These are phyloP conservation scores for Cutaneotrichosporon dermatis DNA, from an alignment of 1,284 basidiomycete species.

Conservation along the genomic window DNA sequence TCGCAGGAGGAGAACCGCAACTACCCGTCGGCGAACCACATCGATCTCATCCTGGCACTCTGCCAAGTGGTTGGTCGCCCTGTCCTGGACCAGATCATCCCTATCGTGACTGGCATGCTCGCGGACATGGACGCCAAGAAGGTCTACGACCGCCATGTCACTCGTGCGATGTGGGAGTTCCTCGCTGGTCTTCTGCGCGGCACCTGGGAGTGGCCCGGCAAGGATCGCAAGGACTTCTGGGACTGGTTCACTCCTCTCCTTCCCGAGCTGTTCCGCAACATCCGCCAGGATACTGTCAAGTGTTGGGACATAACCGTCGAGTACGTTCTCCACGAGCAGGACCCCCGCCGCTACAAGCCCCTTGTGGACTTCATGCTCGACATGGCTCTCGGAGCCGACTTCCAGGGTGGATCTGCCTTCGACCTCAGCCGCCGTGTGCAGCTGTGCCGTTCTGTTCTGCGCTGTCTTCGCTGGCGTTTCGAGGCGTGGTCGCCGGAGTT, in stretches of 20 bases:
- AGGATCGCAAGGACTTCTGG: constrained; percentile 64
- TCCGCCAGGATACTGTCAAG: constrained; percentile 75
- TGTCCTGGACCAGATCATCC: constrained; percentile 34
- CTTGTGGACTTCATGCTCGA: constrained; percentile 72
- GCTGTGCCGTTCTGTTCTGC: constrained; percentile 55
- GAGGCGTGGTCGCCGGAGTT: constrained; percentile 64
- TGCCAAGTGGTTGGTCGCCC: constrained; percentile 49
- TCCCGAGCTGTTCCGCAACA: constrained; percentile 66
- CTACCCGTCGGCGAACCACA: constrained; percentile 48
- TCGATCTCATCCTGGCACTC: constrained; percentile 53
- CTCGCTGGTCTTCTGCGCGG: constrained; percentile 71
- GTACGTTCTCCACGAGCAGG: constrained; percentile 66
- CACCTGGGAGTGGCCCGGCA: constrained; percentile 81
- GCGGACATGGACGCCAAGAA: constrained; percentile 42
- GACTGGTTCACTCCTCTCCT: constrained; percentile 71
- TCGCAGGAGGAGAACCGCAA: constrained; percentile 47
- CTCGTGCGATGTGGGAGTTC: constrained; percentile 83
- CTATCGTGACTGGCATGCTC: constrained; percentile 40
- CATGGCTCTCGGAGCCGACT: constrained; percentile 66
- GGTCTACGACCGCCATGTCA: constrained; percentile 75
- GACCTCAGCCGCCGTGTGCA: constrained; percentile 51
- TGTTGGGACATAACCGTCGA: constrained; percentile 51
- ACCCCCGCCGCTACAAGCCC: constrained; percentile 75
- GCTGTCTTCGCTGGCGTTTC: constrained; percentile 73
- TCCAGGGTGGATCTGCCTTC: constrained; percentile 70